Evolutionary conservation across 1,284 basidiomycete genomes (phyloP), one percentile per base, ranked within the genome.

Genomic region (Uromyces viciae-fabae): DNA sequence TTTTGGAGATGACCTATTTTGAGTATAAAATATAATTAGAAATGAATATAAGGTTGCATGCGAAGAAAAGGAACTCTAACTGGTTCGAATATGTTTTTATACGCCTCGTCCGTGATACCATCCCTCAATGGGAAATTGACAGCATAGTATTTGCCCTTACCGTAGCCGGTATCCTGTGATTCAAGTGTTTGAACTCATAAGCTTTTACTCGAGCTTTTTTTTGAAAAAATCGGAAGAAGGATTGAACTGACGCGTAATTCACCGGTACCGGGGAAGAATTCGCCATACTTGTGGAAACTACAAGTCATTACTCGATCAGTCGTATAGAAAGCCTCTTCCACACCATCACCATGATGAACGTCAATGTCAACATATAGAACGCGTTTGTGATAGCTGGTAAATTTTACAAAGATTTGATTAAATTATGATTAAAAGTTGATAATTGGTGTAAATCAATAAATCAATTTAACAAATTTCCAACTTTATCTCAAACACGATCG

Each of bases 301-400:
- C 92, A 92, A 0, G 96, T 98, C 97, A 99, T 99, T 72, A 99
- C 97, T 64, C 97, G 89, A 85, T 99, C 96, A 19, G 97, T 99
- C 0, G 95, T 97, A 86, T 98, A 99, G 86, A 99, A 99, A 0
- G 97, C 97, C 87, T 99, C 97, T 86, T 99, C 97, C 9, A 99
- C 97, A 60, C 97, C 97, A 86, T 99, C 97, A 22, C 97, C 97
- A 83, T 99, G 97, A 86, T 99, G 97, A 0, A 98, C 94, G 85
- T 99, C 97, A 82, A 99, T 97, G 85, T 99, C 97, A 84, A 99
- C 95, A 87, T 99, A 99, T 38, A 99, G 88, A 5, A 99, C 97
- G 49, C 97, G 90, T 28, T 91, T 90, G 85, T 99, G 95, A 86
- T 98, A 98, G 83, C 95, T 92, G 60, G n/a, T n/a, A n/a, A n/a